Base-by-base conservation (phyloP, 2,329 filamentous ascomycete species). In the Ophiostoma piceae region DNA sequence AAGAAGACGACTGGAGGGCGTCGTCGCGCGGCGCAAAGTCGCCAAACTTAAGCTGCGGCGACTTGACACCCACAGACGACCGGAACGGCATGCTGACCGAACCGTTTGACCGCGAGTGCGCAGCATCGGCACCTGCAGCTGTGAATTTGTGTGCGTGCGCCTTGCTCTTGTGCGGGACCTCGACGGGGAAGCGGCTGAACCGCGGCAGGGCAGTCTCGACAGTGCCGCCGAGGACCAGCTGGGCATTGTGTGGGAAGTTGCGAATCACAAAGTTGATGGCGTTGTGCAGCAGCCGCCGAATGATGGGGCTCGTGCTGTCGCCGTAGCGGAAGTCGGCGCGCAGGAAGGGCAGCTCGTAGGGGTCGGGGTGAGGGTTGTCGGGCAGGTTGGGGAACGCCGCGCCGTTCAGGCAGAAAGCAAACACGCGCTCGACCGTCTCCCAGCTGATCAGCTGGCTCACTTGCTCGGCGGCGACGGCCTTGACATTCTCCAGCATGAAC, bases 21-120 rank as follows among this genome's bases (percentile, higher is more conserved):
- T 32, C 35, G 6, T 71, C 57, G 5, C 71, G 71, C 72, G 80
- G 67, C 74, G 86, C 80, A 26, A 89, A 79, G 73, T 92, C 89
- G n/a, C 90, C 90, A 75, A 92, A 92, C 71, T 88, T 86, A 68
- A 92, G 91, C 72, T 83, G 64, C 1, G 72, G 60, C 16, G 72
- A 69, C 12, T 68, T 68, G 12, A 67, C 7, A 12, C 43, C 68
- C 16, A 19, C 35, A 29, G 67, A 39, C 3, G 66, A 47, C 14
- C 69, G 71, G 16, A 64, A 37, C 6, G 72, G 72, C 32, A 72
- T 71, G 35, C 72, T 72, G 26, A 73, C 71, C 1, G 73, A 72
- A 16, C 67, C 69, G n/a, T 64, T 65, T 19, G 69, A 70, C 19
- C 68, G 70, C 29, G 62, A 7, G 26, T 71, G 70, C n/a, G 66